Percentiles rank a stretch among this genome's conserved stretches.
phyloP scores from a whole-genome alignment of 2,329 filamentous ascomycete genomes.

The Fusarium guadeloupense region DNA sequence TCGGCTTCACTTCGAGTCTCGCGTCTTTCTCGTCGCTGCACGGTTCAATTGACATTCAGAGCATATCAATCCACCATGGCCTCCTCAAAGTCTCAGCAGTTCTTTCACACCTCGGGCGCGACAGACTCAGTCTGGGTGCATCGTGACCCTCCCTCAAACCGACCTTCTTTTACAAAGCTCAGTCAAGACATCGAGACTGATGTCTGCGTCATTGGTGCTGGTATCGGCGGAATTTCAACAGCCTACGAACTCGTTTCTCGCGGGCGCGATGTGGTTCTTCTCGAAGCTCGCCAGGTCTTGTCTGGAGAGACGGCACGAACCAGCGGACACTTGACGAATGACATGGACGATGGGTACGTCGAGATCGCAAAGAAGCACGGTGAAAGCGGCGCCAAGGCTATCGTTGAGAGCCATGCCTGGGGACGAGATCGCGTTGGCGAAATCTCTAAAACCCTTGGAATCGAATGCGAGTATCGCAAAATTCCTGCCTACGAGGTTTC shows the following conservation, averaged over 20 bases:
- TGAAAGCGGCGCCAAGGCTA: conserved; percentile 55
- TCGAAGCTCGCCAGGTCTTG: conserved; percentile 64
- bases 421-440: conserved; percentile 62
- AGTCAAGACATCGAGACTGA: conserved; percentile 15
- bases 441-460: conserved; percentile 57
- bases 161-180: conserved; percentile 10
- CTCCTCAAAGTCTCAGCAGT: conserved; percentile 19
- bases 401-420: conserved; percentile 65
- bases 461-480: conserved; percentile 65
- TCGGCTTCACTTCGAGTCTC: conserved; percentile 8
- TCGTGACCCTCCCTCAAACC: conserved; percentile 53
- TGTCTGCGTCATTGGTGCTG: conserved; percentile 28
- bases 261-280: conserved; percentile 59
- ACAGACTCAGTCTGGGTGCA: conserved; percentile 64
- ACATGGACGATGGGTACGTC: conserved; percentile 62
- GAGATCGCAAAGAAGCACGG: conserved; percentile 63
- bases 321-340: conserved; percentile 63
- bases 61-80: conserved; percentile 21
- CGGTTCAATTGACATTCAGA: conserved; percentile 2
- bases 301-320: conserved; percentile 64
- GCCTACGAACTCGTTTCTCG: conserved; percentile 54
- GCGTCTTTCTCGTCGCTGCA: conserved; percentile 3
- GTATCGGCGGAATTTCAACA: conserved; percentile 28
- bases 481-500: conserved; percentile 61
- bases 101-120: conserved; percentile 55